Conservation (phyloP, 306 rosid genomes). For the Cucumis melo region DNA sequence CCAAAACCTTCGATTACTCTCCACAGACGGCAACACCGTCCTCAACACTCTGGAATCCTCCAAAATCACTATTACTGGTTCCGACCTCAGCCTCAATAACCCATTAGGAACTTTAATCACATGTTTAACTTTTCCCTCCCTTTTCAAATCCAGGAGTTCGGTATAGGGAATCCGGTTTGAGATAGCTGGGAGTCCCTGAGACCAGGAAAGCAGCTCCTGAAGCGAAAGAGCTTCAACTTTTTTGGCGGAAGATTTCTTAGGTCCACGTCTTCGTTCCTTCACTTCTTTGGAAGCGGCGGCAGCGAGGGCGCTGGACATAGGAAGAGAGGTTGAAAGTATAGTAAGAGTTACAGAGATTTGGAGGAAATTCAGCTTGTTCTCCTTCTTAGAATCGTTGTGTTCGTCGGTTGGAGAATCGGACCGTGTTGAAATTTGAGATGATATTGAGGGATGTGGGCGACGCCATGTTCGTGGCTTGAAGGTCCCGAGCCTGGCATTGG, state of each 20-base stretch:
- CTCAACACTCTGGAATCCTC: constrained; percentile 67
- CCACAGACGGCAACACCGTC: constrained; percentile 60
- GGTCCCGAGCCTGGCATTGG: constrained; percentile 17
- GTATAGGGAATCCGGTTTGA: constrained; percentile 71
- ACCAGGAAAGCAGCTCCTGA: constrained; percentile 63
- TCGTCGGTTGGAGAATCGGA: constrained; percentile 11
- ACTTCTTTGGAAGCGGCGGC: constrained; percentile 30
- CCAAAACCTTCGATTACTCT: constrained; percentile 54
- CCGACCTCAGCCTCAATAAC: constrained; percentile 30
- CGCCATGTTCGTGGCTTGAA: constrained; percentile 4
- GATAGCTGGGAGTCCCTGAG: constrained; percentile 55
- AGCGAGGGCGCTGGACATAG: constrained; percentile 28
- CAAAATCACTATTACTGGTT: constrained; percentile 53
- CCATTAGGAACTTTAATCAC: constrained; percentile 39
- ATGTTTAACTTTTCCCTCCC: constrained; percentile 59
- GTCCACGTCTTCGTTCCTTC: constrained; percentile 37
- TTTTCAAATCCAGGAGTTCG: constrained; percentile 34
- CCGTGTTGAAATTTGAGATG: constrained; percentile 27
- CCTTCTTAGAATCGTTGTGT: constrained; percentile 1
- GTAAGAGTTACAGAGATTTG: constrained; percentile 60
- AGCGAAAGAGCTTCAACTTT: constrained; percentile 47
- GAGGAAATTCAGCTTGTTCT: constrained; percentile 33
- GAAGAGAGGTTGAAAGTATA: constrained; percentile 51
- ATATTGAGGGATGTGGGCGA: constrained; percentile 18
- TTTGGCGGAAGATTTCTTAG: constrained; percentile 37